Base-by-base conservation (phyloP, 352 stramenopile genomes). In the Pythium utonaiense region DNA sequence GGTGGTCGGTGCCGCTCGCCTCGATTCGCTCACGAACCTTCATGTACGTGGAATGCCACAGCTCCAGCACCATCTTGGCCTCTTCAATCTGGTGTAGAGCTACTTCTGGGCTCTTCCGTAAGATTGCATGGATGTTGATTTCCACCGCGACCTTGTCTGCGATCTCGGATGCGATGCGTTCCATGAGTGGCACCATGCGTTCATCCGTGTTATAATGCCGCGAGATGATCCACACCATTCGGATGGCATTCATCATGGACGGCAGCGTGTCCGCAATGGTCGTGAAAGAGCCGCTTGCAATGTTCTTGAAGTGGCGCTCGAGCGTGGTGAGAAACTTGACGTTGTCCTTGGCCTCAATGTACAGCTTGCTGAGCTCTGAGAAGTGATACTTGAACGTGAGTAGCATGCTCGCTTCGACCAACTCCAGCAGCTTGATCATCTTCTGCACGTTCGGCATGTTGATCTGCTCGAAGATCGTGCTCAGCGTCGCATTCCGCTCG, bases 211-310 rank as follows among this genome's bases (percentile, higher is more conserved):
- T 98, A 77, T 98, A 98, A 62, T 98, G 94, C 0, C 96, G 73
- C 22, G 95, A 98, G 49, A 98, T 98, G 64, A 98, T 98, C 96
- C 96, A 98, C 12, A 98, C 93, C 94, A 98, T 98, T 3, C 90
- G 86, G 42, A 98, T 96, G 1, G 91, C 91, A 58, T 97, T 98
- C 86, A 98, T 97, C 95, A 98, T 98, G 3, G 89, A 96, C 21
- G 86, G 91, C 7, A 98, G 62, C 27, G 91, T 98, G 52, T 98
- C 95, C 0, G 93, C 80, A 45, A 98, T 98, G 0, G 89, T 83
- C 10, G 75, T 76, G 61, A 98, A 98, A 2, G 86, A 97, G 0
- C 93, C 95, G 22, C 76, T 87, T 0, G 79, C 82, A 24, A 98
- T 93, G 63, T 96, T 97, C 64, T 98, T 98, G 69, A 98, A 98